Percentiles rank a stretch among this genome's conserved stretches.
Evolutionary conservation across 2,329 filamentous ascomycete genomes (phyloP).

Genomic region (Nigrospora osmanthi): DNA sequence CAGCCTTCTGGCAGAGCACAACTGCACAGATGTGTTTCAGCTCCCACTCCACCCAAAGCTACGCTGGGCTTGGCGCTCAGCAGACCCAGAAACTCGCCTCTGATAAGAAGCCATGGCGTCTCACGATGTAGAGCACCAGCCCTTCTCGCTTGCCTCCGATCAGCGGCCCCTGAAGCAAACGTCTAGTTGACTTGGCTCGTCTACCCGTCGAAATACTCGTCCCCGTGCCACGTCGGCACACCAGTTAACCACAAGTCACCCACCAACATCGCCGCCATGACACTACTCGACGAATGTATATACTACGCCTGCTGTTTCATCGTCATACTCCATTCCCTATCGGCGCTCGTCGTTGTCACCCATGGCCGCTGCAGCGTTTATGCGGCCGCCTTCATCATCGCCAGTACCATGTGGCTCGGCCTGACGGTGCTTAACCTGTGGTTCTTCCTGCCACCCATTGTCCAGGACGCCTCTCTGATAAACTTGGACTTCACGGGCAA

Average conservation of each 20-base stretch:
- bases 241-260: too few species aligned
- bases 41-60: conserved; percentile 1
- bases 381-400: conserved; percentile 10
- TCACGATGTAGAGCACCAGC: too few species aligned
- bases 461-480: conserved; percentile 6
- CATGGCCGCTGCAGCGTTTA: conserved; percentile 8
- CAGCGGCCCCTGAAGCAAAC: too few species aligned
- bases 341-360: conserved; percentile 9
- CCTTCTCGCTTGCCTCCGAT: too few species aligned
- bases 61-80: background rate
- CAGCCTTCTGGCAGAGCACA: background rate
- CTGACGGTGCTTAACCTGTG: conserved; percentile 12
- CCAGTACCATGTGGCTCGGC: conserved; percentile 13
- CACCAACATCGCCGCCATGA: conserved; percentile 3
- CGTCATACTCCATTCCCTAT: conserved; percentile 10
- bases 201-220: too few species aligned
- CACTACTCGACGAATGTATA: conserved; percentile 9
- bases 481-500: background rate
- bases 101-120: too few species aligned
- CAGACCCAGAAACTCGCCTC: too few species aligned
- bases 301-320: conserved; percentile 12
- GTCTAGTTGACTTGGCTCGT: too few species aligned
- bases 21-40: background rate
- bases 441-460: conserved; percentile 13
- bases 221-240: too few species aligned